phyloP scores from a whole-genome alignment of 2,329 filamentous ascomycete species.

The Colletotrichum shisoi region DNA sequence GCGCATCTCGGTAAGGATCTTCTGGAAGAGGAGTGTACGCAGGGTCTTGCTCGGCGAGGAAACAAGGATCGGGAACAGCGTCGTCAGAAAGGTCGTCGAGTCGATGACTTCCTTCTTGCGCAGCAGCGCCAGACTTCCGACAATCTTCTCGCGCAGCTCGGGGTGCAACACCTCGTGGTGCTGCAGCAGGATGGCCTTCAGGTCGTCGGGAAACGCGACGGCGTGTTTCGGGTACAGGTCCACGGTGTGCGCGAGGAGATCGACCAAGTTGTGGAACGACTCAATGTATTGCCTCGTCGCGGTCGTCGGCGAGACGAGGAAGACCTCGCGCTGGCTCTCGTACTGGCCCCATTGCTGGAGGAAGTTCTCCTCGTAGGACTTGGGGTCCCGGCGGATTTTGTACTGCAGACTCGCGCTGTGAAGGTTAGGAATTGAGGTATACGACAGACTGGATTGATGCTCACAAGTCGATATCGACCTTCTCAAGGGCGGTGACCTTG shows the following conservation, averaged over 20 bases:
- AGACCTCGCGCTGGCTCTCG: constrained; percentile 88
- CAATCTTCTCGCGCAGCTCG: constrained; percentile 91
- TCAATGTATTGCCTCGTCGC: constrained; percentile 80
- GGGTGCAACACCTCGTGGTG: constrained; percentile 85
- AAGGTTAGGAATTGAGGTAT: constrained; percentile 43
- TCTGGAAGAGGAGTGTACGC: constrained; percentile 81
- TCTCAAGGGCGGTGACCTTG: constrained; percentile 91
- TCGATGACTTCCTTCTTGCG: constrained; percentile 92
- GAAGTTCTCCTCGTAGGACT: constrained; percentile 91
- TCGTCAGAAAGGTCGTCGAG: constrained; percentile 82
- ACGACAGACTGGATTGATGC: constrained; percentile 42
- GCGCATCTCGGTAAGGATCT: constrained; percentile 90
- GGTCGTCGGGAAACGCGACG: constrained; percentile 76
- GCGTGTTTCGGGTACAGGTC: constrained; percentile 91
- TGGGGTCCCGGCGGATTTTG: constrained; percentile 87
- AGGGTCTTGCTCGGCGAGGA: constrained; percentile 92
- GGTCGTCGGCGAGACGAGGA: constrained; percentile 81
- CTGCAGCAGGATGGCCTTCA: constrained; percentile 79
- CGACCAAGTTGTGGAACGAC: constrained; percentile 88
- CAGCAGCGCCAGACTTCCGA: constrained; percentile 85
- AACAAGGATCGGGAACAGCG: constrained; percentile 92
- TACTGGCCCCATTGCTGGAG: constrained; percentile 89
- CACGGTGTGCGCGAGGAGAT: constrained; percentile 91
- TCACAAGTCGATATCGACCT: constrained; percentile 88
- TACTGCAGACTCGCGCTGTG: constrained; percentile 83